A percentile compares a stretch with the other conserved stretches of the same genome.
These are phyloP conservation scores for Phaeophleospora eucalypticola DNA, from an alignment of 2,329 filamentous ascomycete genomes.

Conservation along the genomic window DNA sequence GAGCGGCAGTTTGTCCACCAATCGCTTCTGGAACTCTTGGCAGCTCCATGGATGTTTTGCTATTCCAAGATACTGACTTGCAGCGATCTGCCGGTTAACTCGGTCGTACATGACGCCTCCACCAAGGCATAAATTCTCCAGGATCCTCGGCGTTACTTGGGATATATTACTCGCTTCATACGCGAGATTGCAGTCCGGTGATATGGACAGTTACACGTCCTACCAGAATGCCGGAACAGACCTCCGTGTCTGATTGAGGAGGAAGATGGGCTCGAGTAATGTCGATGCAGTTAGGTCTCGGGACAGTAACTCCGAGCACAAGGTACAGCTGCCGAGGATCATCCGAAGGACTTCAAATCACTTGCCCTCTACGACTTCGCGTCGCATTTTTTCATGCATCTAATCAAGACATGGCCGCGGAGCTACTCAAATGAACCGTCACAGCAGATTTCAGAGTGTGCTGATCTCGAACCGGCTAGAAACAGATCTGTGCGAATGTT, in stretches of 20 bases:
- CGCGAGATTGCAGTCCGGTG: background rate
- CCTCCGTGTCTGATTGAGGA: background rate
- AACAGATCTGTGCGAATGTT: too few relatives aligned
- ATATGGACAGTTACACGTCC: background rate
- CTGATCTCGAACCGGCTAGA: too few relatives aligned
- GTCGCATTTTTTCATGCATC: too few relatives aligned
- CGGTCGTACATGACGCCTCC: background rate
- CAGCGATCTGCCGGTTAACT: background rate
- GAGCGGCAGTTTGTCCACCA: background rate
- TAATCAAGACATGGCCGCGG: too few relatives aligned
- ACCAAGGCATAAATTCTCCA: background rate
- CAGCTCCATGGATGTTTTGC: background rate
- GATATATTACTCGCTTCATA: background rate
- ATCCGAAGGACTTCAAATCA: too few relatives aligned
- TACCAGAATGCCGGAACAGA: background rate
- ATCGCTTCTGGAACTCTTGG: background rate
- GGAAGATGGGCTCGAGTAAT: too few relatives aligned
- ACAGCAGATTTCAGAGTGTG: too few relatives aligned
- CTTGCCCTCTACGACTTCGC: too few relatives aligned
- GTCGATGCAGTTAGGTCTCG: too few relatives aligned
- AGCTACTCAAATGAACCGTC: too few relatives aligned
- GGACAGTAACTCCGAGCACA: too few relatives aligned
- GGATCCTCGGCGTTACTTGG: background rate
- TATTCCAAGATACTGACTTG: background rate
- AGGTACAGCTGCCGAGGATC: too few relatives aligned